Evolutionary conservation across 805 yeast genomes (phyloP), one percentile per base, ranked within the genome.

Genomic region (Saccharomycopsis javanensis): DNA sequence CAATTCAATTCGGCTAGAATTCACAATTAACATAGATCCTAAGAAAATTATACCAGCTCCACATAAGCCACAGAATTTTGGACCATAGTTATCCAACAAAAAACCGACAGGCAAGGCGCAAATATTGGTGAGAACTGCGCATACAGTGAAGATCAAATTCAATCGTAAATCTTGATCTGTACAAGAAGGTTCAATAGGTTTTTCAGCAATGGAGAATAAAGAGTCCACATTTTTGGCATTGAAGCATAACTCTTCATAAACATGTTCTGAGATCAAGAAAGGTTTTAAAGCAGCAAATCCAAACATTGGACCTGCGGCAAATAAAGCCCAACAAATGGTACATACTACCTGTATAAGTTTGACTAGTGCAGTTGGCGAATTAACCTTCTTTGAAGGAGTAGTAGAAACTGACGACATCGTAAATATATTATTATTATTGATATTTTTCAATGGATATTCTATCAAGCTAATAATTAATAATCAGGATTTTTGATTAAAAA

Each of bases 261-360:
- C 85, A 3, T 91, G 89, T 67, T 92, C 91, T 13, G 74, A 67
- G 25, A 89, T 78, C 46, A 92, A 72, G 13, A 90, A 81, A 5
- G 96, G 95, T 67, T 92, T 92, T 56, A 91, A 73, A 2, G 98
- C 97, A 25, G 97, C 97, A 72, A 91, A 91, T 3, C 98, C 98
- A 75, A 91, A 91, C n/a, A 91, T 82, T 0, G 95, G 90, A 8
- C 97, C 98, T 0, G 96, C 97, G 0, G 96, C 89, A 51, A 89
- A 74, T 16, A 91, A 71, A 71, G 97, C 91, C 96, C 96, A 91
- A 0, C 76, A 56, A 25, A 88, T 80, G 38, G 97, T 92, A 70
- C 96, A 86, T 2, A 66, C 50, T 11, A 87, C 78, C 67, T 89
- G 96, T 1, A 75, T 57, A 8, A 75, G 55, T 51, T 61, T 54